A percentile compares a stretch with the other conserved stretches of the same genome.
Evolutionary conservation across 768 basidiomycete species (phyloP).

Genomic region (Crepidotus variabilis): DNA sequence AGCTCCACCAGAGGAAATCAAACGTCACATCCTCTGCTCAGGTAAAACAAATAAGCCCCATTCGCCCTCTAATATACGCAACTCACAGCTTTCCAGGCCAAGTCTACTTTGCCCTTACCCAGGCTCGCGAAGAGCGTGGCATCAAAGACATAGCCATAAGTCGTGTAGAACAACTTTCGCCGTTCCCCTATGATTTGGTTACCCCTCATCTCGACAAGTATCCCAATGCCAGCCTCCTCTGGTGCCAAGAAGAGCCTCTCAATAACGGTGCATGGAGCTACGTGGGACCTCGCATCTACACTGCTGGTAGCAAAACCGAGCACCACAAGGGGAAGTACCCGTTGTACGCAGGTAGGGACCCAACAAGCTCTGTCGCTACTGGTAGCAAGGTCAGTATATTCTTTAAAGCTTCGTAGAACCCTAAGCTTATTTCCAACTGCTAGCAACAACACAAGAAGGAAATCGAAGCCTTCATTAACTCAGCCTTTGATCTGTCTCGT

Average conservation of each 20-base stretch:
- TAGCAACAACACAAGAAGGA: slow-evolving; percentile 88
- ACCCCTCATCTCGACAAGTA: slow-evolving; percentile 95
- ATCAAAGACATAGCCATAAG: slow-evolving; percentile 94
- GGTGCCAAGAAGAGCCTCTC: slow-evolving; percentile 97
- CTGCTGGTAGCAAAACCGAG: slow-evolving; percentile 86
- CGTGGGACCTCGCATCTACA: slow-evolving; percentile 88
- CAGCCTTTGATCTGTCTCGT: slow-evolving; percentile 44
- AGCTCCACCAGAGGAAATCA: slow-evolving; percentile 80
- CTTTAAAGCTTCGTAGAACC: background rate
- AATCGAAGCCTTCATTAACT: slow-evolving; percentile 67
- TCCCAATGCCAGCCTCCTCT: slow-evolving; percentile 89
- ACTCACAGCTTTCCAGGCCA: slow-evolving; percentile 55
- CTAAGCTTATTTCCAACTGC: slow-evolving; percentile 14
- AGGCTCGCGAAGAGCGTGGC: slow-evolving; percentile 87
- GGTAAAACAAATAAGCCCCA: slow-evolving; percentile 41
- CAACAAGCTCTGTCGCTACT: slow-evolving; percentile 88
- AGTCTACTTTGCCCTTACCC: slow-evolving; percentile 86
- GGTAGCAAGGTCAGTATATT: slow-evolving; percentile 70
- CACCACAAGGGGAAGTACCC: slow-evolving; percentile 92
- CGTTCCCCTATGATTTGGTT: slow-evolving; percentile 94
- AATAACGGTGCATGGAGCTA: slow-evolving; percentile 99
- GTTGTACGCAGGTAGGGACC: slow-evolving; percentile 87
- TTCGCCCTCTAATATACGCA: background rate
- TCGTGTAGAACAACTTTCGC: slow-evolving; percentile 91
- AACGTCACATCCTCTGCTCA: slow-evolving; percentile 88